These are phyloP conservation scores for Nothopassalora personata DNA, from an alignment of 2,329 filamentous ascomycete species.

Conservation along the genomic window DNA sequence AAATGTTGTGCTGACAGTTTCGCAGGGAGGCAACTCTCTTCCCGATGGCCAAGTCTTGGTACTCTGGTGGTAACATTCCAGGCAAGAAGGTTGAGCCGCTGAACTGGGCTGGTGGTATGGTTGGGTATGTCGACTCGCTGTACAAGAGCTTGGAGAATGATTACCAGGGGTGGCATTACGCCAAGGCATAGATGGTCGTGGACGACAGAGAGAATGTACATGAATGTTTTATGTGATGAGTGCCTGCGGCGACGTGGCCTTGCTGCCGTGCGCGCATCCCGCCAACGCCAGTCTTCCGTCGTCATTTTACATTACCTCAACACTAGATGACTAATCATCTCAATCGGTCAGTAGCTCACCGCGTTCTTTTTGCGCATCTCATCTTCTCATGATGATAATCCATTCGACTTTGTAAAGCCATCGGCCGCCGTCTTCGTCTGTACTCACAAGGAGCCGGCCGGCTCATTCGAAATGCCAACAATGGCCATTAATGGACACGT, in stretches of 20 bases:
- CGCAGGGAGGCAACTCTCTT: constrained; percentile 32
- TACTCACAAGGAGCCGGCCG: no score
- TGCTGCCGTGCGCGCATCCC: no score
- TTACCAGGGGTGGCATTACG: constrained; percentile 27
- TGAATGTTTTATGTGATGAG: background rate
- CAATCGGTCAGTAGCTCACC: no score
- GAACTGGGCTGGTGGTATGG: constrained; percentile 42
- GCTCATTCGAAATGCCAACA: no score
- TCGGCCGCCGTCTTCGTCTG: no score
- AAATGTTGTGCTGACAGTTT: constrained; percentile 20
- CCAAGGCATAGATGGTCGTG: constrained; percentile 9
- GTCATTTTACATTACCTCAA: background rate
- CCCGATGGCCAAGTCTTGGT: constrained; percentile 32
- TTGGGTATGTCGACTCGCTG: constrained; percentile 24
- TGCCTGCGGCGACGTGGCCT: no score
- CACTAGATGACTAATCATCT: background rate
- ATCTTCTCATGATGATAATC: no score
- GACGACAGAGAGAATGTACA: background rate
- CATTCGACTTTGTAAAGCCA: no score
- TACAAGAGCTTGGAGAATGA: constrained; percentile 27
- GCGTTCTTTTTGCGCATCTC: no score
- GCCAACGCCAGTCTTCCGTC: no score
- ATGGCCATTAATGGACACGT: no score
- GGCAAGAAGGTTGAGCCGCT: constrained; percentile 44
- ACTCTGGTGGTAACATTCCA: constrained; percentile 39